Evolutionary conservation across 139 green algal species (phyloP), one percentile per base, ranked within the genome.

Genomic region (Coelastrella sp.): DNA sequence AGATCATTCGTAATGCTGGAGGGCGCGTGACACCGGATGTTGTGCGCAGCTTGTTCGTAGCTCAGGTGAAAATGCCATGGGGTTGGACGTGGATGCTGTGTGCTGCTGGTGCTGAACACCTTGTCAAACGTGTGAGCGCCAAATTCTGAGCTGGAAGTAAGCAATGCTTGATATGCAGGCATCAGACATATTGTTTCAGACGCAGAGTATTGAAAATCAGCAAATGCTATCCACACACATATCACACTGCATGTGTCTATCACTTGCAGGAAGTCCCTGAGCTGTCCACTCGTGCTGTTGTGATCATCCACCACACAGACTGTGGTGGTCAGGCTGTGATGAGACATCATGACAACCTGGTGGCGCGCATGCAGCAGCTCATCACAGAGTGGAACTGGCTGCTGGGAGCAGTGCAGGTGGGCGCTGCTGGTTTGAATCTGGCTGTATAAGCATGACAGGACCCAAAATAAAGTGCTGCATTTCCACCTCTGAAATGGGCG

Each of bases 1-100:
- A 90, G 86, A 85, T 90, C n/a, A 90, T 90, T 8, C 75, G 86
- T 23, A 90, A 90, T 77, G 86, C 86, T 66, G 87, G 87, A 13
- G 87, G 87, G 7, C 87, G 87, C 20, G 77, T 91, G 22, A 91
- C 87, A 3, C 4, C 58, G 47, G 87, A 91, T 66, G 87, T 91
- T 17, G 20, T 91, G 7, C 64, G 87, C 16, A 81, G 61, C 76
- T 65, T 91, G 14, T 91, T 86, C 60, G 87, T 91, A 4, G 87
- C 87, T 5, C 87, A 88, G 66, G 83, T 88, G 32, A 23, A 22
- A 10, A 22, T 3, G n/a, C 5, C 2, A 0, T 32, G 3, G 7
- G 8, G 61, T 19, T 71, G 8, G 0, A 71, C 11, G 68, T 76
- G 17, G 3, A 5, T 22, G 16, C 14, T 76, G 68, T 47, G 2